These are phyloP conservation scores for Tolypocladium amazonense DNA, from an alignment of 2,329 filamentous ascomycete species.

Conservation along the genomic window DNA sequence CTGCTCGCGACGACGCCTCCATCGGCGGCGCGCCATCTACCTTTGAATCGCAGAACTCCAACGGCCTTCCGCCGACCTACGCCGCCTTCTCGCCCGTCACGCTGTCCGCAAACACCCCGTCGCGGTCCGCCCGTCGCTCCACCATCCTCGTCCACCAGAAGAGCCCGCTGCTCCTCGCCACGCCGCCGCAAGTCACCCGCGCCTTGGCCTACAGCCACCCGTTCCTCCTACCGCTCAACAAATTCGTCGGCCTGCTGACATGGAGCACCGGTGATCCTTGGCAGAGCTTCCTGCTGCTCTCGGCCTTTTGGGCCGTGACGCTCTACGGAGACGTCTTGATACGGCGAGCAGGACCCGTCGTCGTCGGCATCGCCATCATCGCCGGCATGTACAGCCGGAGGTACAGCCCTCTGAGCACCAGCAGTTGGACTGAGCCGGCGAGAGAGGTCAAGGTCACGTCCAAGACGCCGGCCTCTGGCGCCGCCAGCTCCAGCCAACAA, in stretches of 20 bases:
- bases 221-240: slow-evolving; percentile 82
- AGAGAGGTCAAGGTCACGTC: slow-evolving; percentile 19
- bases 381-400: slow-evolving; percentile 84
- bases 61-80: slow-evolving; percentile 55
- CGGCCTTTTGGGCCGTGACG: slow-evolving; percentile 73
- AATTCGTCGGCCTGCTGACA: slow-evolving; percentile 72
- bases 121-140: slow-evolving; percentile 57
- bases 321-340: slow-evolving; percentile 82
- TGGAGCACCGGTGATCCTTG: slow-evolving; percentile 93
- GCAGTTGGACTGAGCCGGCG: slow-evolving; percentile 52
- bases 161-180: slow-evolving; percentile 83
- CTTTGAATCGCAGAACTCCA: slow-evolving; percentile 19
- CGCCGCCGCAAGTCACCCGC: slow-evolving; percentile 87
- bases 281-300: slow-evolving; percentile 90
- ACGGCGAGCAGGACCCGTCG: slow-evolving; percentile 69
- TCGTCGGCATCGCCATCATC: slow-evolving; percentile 71
- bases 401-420: slow-evolving; percentile 84
- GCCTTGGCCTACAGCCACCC: slow-evolving; percentile 93
- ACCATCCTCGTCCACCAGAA: slow-evolving; percentile 96
- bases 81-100: slow-evolving; percentile 85
- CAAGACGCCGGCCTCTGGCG: slow-evolving; percentile 7
- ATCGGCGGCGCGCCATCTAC: slow-evolving; percentile 21
- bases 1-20: slow-evolving; percentile 25
- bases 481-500: slow-evolving; percentile 10
- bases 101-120: slow-evolving; percentile 55